These are phyloP conservation scores for Sergeia podlipaevii DNA, from an alignment of 208 protist genomes.

Conservation along the genomic window DNA sequence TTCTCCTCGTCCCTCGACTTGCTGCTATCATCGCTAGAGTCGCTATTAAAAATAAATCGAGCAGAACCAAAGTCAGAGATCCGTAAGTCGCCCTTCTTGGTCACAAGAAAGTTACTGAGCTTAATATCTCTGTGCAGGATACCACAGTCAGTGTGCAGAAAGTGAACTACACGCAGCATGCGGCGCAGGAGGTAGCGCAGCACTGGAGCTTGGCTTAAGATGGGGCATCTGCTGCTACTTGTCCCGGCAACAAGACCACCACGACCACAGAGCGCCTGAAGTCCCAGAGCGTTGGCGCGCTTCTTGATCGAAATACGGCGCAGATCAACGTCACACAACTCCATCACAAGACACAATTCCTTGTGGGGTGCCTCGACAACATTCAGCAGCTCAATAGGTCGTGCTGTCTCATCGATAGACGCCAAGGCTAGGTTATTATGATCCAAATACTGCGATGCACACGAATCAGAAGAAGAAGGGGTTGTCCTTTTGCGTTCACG, in stretches of 20 bases:
- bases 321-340: slow-evolving; percentile 62
- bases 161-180: slow-evolving; percentile 53
- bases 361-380: slow-evolving; percentile 75
- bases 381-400: slow-evolving; percentile 39
- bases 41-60: slow-evolving; percentile 34
- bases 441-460: neutral
- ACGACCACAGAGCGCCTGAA: neutral
- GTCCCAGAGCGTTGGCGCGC: neutral
- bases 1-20: neutral
- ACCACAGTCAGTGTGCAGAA: slow-evolving; percentile 68
- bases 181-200: slow-evolving; percentile 75
- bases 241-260: neutral
- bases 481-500: neutral
- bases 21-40: neutral
- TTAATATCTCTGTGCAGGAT: slow-evolving; percentile 90
- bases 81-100: slow-evolving; percentile 50
- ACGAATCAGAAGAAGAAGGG: too few relatives aligned
- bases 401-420: slow-evolving; percentile 24
- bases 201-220: slow-evolving; percentile 32
- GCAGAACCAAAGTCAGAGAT: slow-evolving; percentile 88
- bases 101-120: slow-evolving; percentile 82
- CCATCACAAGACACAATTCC: slow-evolving; percentile 82
- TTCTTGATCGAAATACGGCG: slow-evolving; percentile 29
- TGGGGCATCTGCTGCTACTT: slow-evolving; percentile 10
- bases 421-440: too few relatives aligned